These are phyloP conservation scores for Ensete ventricosum DNA, from an alignment of 176 grass and related monocot species.

Conservation along the genomic window DNA sequence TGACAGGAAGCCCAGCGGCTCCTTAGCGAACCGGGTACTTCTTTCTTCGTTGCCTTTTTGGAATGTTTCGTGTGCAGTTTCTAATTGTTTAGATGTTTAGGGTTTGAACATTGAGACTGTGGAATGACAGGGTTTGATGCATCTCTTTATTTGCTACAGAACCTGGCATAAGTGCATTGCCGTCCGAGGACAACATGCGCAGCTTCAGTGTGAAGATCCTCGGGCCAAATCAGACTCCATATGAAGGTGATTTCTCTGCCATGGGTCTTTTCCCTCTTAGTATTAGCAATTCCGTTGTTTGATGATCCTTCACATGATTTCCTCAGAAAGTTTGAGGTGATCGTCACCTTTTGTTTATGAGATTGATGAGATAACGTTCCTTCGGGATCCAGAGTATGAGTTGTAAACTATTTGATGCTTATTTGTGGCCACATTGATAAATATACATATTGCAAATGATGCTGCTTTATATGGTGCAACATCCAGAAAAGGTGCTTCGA, in stretches of 20 bases:
- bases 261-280: slow-evolving; percentile 20
- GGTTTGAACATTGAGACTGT: slow-evolving; percentile 13
- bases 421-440: no score
- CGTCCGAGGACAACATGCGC: slow-evolving; percentile 96
- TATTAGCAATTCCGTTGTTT: slow-evolving; percentile 9
- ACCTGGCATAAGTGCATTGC: slow-evolving; percentile 87
- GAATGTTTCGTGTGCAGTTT: background rate
- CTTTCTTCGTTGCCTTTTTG: slow-evolving; percentile 16
- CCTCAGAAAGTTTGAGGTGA: no score
- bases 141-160: slow-evolving; percentile 35
- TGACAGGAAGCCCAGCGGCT: slow-evolving; percentile 84
- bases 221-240: slow-evolving; percentile 61
- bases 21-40: slow-evolving; percentile 81
- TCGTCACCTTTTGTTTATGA: no score
- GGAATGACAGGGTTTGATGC: slow-evolving; percentile 10
- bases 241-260: slow-evolving; percentile 15
- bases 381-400: no score
- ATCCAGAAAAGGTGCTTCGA: no score
- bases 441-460: no score
- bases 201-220: slow-evolving; percentile 99
- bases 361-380: no score
- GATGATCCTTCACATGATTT: background rate
- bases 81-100: slow-evolving; percentile 29
- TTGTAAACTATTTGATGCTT: no score
- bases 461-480: no score